These are phyloP conservation scores for Zoysia matrella DNA, from an alignment of 202 grass and related monocot genomes.

Conservation along the genomic window DNA sequence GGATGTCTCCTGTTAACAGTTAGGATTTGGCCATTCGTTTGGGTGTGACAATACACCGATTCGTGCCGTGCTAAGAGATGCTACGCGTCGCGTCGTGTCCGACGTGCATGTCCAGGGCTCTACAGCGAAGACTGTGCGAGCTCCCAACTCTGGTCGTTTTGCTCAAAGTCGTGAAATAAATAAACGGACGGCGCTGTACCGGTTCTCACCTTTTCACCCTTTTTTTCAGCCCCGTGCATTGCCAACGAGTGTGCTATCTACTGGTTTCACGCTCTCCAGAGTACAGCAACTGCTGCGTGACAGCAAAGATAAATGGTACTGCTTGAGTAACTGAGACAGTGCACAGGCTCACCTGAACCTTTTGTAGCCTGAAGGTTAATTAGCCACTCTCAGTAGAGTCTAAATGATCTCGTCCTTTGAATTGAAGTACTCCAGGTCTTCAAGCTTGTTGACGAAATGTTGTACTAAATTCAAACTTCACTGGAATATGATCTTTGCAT, in stretches of 20 bases:
- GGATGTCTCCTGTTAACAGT: neutral
- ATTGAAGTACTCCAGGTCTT: constrained; percentile 30
- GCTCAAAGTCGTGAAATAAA: constrained; percentile 10
- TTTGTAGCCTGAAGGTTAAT: neutral
- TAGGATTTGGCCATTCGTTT: constrained; percentile 5
- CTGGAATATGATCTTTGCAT: constrained; percentile 25
- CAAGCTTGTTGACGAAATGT: constrained; percentile 48
- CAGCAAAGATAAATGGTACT: neutral
- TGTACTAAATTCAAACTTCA: constrained; percentile 47
- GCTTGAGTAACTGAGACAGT: neutral
- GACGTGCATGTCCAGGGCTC: neutral
- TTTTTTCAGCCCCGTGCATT: neutral
- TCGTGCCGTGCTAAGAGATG: neutral
- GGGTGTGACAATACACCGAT: neutral
- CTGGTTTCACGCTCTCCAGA: neutral
- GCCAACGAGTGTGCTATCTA: neutral
- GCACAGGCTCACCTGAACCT: neutral
- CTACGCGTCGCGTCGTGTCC: neutral
- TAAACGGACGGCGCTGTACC: neutral
- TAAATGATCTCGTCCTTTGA: neutral
- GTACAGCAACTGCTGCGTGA: neutral
- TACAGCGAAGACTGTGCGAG: neutral
- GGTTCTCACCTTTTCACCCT: neutral
- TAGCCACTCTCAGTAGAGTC: neutral
- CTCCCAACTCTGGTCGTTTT: neutral